A percentile compares a stretch with the other conserved stretches of the same genome.
These are phyloP conservation scores for Candolleomyces efflorescens DNA, from an alignment of 768 basidiomycete species.

Conservation along the genomic window DNA sequence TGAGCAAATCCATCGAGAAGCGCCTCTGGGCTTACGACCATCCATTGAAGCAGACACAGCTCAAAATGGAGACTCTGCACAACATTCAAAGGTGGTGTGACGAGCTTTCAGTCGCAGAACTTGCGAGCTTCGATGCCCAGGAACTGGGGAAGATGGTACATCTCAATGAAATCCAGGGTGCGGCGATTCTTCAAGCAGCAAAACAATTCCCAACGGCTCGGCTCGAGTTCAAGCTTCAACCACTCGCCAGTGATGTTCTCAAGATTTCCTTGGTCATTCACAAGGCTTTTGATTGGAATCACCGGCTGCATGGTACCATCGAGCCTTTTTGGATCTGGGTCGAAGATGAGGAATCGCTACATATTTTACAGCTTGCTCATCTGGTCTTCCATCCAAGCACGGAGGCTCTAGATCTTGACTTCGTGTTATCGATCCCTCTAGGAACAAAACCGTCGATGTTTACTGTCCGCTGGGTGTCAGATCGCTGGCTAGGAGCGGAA, in stretches of 20 bases:
- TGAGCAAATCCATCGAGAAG: slow-evolving; percentile 92
- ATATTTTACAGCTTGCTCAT: slow-evolving; percentile 77
- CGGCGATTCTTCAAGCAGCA: slow-evolving; percentile 72
- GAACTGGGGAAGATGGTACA: slow-evolving; percentile 79
- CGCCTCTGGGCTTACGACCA: slow-evolving; percentile 95
- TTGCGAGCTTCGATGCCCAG: slow-evolving; percentile 60
- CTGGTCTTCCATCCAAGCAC: slow-evolving; percentile 69
- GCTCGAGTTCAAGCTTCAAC: slow-evolving; percentile 68
- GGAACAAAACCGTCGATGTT: slow-evolving; percentile 58
- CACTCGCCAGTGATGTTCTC: slow-evolving; percentile 80
- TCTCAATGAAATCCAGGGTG: slow-evolving; percentile 82
- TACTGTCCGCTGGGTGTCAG: slow-evolving; percentile 77
- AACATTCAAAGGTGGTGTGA: slow-evolving; percentile 77
- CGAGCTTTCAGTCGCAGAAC: slow-evolving; percentile 70
- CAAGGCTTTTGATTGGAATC: slow-evolving; percentile 77
- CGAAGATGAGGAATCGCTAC: slow-evolving; percentile 77
- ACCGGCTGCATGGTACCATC: slow-evolving; percentile 62
- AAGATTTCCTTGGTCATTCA: slow-evolving; percentile 63
- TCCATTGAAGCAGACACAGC: slow-evolving; percentile 75
- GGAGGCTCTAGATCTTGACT: slow-evolving; percentile 57
- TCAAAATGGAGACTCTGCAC: slow-evolving; percentile 76
- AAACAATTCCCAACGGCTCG: slow-evolving; percentile 76
- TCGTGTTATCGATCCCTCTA: slow-evolving; percentile 71
- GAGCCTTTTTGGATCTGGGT: slow-evolving; percentile 98
- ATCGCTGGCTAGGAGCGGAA: slow-evolving; percentile 92